phyloP scores from a whole-genome alignment of 352 stramenopile species.

The Thalassiosira mediterranea region DNA sequence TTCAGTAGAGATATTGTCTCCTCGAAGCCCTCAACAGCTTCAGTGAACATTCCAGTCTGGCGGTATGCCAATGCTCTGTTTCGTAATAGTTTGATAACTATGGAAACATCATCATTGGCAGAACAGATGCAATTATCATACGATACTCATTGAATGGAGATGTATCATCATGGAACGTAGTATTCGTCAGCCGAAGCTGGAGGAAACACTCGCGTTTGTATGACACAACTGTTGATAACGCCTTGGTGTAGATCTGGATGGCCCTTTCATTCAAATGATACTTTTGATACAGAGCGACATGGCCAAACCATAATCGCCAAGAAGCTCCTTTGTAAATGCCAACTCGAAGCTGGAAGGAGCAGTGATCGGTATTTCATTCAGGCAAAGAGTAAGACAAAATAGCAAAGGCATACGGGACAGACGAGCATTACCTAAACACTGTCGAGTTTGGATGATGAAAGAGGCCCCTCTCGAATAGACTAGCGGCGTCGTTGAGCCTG shows the following conservation, averaged over 20 bases:
- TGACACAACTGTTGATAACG: background rate
- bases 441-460: constrained; percentile 1
- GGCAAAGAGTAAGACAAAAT: background rate
- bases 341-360: constrained; percentile 2
- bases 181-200: background rate
- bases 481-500: constrained; percentile 1
- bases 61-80: constrained; percentile 2
- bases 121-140: constrained; percentile 1
- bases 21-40: constrained; percentile 4
- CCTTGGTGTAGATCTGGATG: background rate
- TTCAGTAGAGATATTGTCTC: background rate
- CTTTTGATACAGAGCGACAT: background rate
- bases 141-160: background rate
- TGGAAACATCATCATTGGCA: background rate
- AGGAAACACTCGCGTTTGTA: background rate
- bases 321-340: background rate
- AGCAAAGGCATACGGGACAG: background rate
- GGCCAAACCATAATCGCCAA: constrained; percentile 1
- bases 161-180: background rate
- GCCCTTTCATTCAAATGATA: background rate
- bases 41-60: background rate
- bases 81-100: background rate
- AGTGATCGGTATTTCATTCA: too few relatives aligned
- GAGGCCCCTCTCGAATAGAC: background rate
- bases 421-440: background rate